phyloP scores from a whole-genome alignment of 2,329 filamentous ascomycete genomes.

The Talaromyces sp. region DNA sequence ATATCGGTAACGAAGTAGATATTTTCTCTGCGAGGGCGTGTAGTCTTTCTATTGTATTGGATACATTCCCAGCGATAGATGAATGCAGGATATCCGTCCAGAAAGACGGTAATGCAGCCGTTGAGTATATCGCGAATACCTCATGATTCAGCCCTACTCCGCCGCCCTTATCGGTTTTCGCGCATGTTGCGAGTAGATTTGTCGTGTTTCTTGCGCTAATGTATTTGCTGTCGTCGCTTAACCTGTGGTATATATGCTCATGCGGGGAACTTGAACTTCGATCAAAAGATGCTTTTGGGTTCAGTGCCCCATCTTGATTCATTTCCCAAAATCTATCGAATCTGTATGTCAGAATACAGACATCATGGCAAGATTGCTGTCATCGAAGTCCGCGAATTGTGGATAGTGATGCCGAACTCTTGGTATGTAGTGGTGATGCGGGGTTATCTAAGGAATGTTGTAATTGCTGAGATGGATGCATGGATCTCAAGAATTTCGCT shows the following conservation, averaged over 20 bases:
- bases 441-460: conserved; percentile 1
- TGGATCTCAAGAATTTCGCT: background rate
- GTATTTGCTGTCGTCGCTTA: background rate
- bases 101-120: conserved; percentile 10
- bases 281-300: background rate
- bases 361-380: background rate
- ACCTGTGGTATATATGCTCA: background rate
- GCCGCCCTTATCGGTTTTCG: conserved; percentile 9
- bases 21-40: background rate
- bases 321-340: background rate
- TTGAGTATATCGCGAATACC: conserved; percentile 20
- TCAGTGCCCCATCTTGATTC: conserved; percentile 6
- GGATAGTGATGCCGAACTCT: background rate
- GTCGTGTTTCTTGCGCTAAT: background rate
- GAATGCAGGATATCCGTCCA: conserved; percentile 7
- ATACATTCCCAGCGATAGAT: background rate
- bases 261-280: background rate
- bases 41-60: conserved; percentile 8
- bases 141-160: conserved; percentile 12
- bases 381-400: background rate
- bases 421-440: background rate
- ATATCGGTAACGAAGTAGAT: conserved; percentile 11
- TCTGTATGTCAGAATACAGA: background rate
- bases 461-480: background rate
- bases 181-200: conserved; percentile 10